These are phyloP conservation scores for Phytopythium montanum DNA, from an alignment of 352 stramenopile species.

Conservation along the genomic window DNA sequence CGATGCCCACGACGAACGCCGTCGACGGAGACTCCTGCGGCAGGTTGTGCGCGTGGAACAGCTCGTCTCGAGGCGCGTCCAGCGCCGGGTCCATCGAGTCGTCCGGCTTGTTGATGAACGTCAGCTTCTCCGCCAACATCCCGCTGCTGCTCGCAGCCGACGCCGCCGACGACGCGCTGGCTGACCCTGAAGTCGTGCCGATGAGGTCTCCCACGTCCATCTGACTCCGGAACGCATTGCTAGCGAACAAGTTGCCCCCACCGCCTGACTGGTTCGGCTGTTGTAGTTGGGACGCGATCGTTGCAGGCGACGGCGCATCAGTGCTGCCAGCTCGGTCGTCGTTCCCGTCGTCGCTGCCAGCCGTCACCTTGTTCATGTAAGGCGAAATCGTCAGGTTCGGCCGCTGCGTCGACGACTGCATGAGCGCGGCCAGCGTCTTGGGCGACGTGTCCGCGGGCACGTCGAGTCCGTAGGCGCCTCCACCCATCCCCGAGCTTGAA, in stretches of 20 bases:
- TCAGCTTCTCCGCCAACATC: constrained; percentile 21
- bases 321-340: constrained; percentile 1
- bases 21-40: constrained; percentile 10
- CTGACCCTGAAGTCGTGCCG: not conserved
- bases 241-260: constrained; percentile 65
- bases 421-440: constrained; percentile 30
- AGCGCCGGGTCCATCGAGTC: constrained; percentile 30
- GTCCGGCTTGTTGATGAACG: constrained; percentile 32
- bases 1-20: constrained; percentile 30
- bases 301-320: not conserved
- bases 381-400: constrained; percentile 63
- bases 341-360: constrained; percentile 17
- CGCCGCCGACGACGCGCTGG: not conserved
- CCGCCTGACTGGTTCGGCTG: constrained; percentile 19
- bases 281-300: constrained; percentile 12
- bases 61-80: constrained; percentile 5
- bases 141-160: not conserved
- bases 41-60: constrained; percentile 4
- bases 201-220: constrained; percentile 48
- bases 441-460: constrained; percentile 28
- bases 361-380: constrained; percentile 69
- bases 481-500: not conserved
- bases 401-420: constrained; percentile 31
- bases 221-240: constrained; percentile 64
- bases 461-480: constrained; percentile 4